These are phyloP conservation scores for Talaromyces nanjingensis DNA, from an alignment of 495 filamentous ascomycete genomes.

Conservation along the genomic window DNA sequence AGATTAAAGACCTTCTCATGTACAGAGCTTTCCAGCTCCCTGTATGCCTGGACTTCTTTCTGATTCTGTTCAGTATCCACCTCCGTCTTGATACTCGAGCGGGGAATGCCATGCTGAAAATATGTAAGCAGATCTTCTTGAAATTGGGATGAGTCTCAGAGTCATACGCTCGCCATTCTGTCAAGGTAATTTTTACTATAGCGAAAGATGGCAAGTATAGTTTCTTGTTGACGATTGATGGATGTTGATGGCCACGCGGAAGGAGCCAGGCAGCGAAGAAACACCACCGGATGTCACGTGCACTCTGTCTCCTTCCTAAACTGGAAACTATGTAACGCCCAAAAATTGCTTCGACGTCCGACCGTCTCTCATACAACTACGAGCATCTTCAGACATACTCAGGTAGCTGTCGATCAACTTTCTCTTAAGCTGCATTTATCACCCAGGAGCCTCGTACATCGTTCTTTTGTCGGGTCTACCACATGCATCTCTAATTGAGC, in stretches of 20 bases:
- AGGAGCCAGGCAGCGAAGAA: not conserved
- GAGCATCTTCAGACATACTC: not conserved
- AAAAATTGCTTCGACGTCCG: not conserved
- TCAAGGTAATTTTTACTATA: not conserved
- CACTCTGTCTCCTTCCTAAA: slow-evolving; percentile 8
- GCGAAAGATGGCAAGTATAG: not conserved
- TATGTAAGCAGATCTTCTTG: not conserved
- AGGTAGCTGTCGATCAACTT: not conserved
- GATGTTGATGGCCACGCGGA: not conserved
- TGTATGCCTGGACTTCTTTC: slow-evolving; percentile 72
- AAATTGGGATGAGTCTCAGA: not conserved
- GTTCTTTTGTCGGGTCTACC: not conserved
- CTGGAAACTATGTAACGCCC: not conserved
- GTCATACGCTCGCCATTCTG: slow-evolving; percentile 47
- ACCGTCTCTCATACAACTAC: not conserved
- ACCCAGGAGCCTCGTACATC: not conserved
- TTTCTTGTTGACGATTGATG: not conserved
- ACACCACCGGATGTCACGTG: not conserved
- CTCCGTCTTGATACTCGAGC: slow-evolving; percentile 54
- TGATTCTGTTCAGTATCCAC: slow-evolving; percentile 63
- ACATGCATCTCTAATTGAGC: not conserved
- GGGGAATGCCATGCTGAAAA: slow-evolving; percentile 63
- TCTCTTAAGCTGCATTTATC: not conserved
- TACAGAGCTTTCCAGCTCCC: slow-evolving; percentile 59
- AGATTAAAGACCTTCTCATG: slow-evolving; percentile 43